Evolutionary conservation across 768 basidiomycete species (phyloP).

Genomic region (Suillus lakei): DNA sequence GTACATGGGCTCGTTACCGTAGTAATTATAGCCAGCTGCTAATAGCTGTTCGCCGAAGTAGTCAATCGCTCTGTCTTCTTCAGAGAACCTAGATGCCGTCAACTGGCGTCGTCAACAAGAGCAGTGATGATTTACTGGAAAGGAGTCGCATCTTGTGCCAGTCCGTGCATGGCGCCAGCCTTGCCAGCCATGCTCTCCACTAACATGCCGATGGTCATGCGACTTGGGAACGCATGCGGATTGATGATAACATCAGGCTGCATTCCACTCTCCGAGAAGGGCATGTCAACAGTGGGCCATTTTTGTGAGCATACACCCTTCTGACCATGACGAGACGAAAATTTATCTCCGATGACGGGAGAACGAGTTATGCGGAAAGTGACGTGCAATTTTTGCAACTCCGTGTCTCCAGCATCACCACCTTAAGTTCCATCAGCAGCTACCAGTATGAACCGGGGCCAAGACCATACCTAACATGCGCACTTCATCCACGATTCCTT

Average conservation of each 20-base stretch:
- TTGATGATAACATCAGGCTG: constrained; percentile 99
- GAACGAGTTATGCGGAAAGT: constrained; percentile 92
- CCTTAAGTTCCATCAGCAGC: constrained; percentile 48
- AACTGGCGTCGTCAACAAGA: constrained; percentile 12
- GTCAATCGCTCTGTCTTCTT: constrained; percentile 95
- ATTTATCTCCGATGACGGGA: constrained; percentile 99
- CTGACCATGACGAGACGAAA: constrained; percentile 98
- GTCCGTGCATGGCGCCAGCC: constrained; percentile 96
- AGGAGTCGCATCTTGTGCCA: constrained; percentile 98
- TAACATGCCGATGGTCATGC: constrained; percentile 99
- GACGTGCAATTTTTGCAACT: constrained; percentile 91
- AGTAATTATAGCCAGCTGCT: constrained; percentile 96
- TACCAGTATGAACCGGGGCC: neutral
- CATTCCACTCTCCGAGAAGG: constrained; percentile 98
- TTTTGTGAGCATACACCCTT: constrained; percentile 99
- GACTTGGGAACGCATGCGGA: constrained; percentile 98
- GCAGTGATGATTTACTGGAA: constrained; percentile 73
- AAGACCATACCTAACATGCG: constrained; percentile 75
- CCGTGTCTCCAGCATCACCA: constrained; percentile 83
- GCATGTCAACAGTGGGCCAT: constrained; percentile 98
- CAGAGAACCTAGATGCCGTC: constrained; percentile 72
- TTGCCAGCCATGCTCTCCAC: constrained; percentile 99
- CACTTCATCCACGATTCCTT: constrained; percentile 87
- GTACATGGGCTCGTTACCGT: constrained; percentile 99
- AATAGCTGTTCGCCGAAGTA: constrained; percentile 96